Conservation (phyloP, 108 stramenopile species). For the Cyclotella sp. region DNA sequence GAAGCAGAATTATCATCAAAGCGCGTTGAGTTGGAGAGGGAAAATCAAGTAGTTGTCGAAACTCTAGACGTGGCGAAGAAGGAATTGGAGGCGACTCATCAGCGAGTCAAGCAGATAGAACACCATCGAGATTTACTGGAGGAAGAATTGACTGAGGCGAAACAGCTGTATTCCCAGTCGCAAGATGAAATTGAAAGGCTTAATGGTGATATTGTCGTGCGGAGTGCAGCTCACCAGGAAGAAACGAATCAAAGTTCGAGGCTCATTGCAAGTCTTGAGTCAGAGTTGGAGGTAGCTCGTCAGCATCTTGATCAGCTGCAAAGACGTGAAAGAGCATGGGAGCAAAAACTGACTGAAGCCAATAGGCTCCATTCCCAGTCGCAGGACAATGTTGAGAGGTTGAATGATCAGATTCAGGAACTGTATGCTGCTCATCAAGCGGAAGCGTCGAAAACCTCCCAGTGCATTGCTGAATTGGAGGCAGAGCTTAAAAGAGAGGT, state of each 20-base stretch:
- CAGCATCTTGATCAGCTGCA: not conserved
- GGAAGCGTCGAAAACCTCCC: not conserved
- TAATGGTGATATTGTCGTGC: not conserved
- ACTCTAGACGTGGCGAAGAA: not conserved
- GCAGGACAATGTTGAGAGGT: conserved; percentile 5
- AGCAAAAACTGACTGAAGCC: not conserved
- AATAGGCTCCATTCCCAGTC: conserved; percentile 15
- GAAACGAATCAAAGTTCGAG: not conserved
- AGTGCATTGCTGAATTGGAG: not conserved
- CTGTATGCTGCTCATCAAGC: conserved; percentile 13
- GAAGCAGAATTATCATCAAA: not conserved
- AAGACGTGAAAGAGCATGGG: not conserved
- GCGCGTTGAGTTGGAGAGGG: not conserved
- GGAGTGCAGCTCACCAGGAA: not conserved
- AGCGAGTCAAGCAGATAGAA: not conserved
- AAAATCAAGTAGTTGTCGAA: not conserved
- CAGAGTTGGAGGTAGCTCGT: not conserved
- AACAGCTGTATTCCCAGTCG: conserved; percentile 3
- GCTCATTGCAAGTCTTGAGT: not conserved
- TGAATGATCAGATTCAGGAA: conserved; percentile 17
- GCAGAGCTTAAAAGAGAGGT: conserved; percentile 26
- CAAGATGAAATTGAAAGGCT: not conserved
- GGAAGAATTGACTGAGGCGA: not conserved
- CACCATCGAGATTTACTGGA: not conserved
- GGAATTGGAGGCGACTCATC: not conserved